Evolutionary conservation across 1,139 yeast species (phyloP), one percentile per base, ranked within the genome.

Genomic region (Candida labiduridarum): DNA sequence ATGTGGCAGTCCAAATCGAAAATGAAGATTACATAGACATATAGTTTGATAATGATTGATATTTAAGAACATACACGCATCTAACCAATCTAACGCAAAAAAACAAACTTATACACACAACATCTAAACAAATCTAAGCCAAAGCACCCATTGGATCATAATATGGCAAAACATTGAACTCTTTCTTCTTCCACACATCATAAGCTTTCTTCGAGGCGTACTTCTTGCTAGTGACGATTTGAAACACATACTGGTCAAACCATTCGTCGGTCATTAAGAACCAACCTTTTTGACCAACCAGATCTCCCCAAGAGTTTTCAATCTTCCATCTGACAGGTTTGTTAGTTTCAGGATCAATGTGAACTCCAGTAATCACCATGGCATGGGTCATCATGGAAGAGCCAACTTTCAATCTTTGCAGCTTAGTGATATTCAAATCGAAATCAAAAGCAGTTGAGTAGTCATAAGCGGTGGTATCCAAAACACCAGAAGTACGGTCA

Each of bases 91-190:
- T 36, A 12, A 19, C 31, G 14, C 18, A 25, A n/a, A 25, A 39
- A 22, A 25, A 9, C n/a, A 33, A 33, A 33, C 35, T 19, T 19
- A 19, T 19, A n/a, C 31, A 25, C 22, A n/a, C 11, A 14, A 39
- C 29, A 41, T 27, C 12, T 3, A 3, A 31, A 14, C 14, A 33
- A 34, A 7, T 31, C 34, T 59, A 72, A 33, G 96, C 96, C 54
- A 89, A 74, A 2, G 95, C 87, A 47, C 96, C 96, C 88, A 89
- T 85, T 46, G 96, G 96, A 63, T 89, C 96, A 77, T 87, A 88
- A 51, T 83, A 84, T 44, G 95, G 95, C 52, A 89, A 76, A 10
- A 78, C 79, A 50, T 72, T 74, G 53, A 81, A 85, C 36, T 80
- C 75, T 56, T 79, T 77, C 44, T 72, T 67, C 67, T 80, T 78